Percentiles rank a stretch among this genome's conserved stretches.
phyloP scores from a whole-genome alignment of 2,329 filamentous ascomycete genomes.

The Paracamarosporium sp. region DNA sequence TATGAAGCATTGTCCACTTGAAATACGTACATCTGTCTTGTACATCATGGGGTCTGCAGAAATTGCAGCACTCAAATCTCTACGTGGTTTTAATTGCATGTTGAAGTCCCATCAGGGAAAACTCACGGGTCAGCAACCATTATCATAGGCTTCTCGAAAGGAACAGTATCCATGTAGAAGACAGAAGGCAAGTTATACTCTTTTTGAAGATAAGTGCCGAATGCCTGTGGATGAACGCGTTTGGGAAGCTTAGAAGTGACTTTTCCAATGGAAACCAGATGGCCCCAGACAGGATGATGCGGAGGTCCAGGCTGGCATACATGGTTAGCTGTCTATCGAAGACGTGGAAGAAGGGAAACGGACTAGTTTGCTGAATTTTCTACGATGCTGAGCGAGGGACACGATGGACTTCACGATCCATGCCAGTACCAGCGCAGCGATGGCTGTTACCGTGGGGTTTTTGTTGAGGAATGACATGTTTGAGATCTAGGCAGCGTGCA shows the following conservation, averaged over 20 bases:
- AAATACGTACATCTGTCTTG: conserved; percentile 35
- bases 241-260: conserved; percentile 39
- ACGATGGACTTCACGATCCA: conserved; percentile 13
- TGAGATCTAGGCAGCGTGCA: too few species aligned
- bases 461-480: conserved; percentile 20
- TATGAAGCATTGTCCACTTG: conserved; percentile 31
- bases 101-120: too few species aligned
- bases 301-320: conserved; percentile 44
- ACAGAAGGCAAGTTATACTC: conserved; percentile 44
- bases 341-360: background rate
- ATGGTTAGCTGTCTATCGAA: background rate
- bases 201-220: conserved; percentile 16
- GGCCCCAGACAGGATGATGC: conserved; percentile 44
- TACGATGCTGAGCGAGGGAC: conserved; percentile 11
- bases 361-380: conserved; percentile 16
- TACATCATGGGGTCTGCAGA: conserved; percentile 41
- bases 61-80: background rate
- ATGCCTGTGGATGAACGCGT: conserved; percentile 43
- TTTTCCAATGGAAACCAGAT: conserved; percentile 43
- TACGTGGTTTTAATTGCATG: background rate
- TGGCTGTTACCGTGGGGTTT: conserved; percentile 13
- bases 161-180: conserved; percentile 51
- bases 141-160: conserved; percentile 39
- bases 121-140: conserved; percentile 40
- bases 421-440: conserved; percentile 11